These are phyloP conservation scores for Craterostigma plantagineum DNA, from an alignment of 257 asterid genomes.

Conservation along the genomic window DNA sequence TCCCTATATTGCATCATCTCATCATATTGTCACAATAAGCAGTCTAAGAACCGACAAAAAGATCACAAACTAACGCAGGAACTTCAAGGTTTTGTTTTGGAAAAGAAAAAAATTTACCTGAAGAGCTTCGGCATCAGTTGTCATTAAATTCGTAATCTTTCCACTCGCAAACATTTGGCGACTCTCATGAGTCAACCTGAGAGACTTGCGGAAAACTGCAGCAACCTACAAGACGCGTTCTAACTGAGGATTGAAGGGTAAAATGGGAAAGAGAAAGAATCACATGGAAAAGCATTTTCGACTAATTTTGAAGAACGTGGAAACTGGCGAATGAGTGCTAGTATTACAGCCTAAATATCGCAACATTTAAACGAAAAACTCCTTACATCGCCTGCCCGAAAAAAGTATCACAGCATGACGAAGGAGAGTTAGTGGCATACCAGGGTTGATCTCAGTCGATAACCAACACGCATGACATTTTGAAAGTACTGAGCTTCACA, in stretches of 20 bases:
- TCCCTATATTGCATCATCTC: neutral
- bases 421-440: constrained; percentile 25
- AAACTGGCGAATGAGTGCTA: too few species aligned
- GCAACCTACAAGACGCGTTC: constrained; percentile 41
- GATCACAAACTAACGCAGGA: constrained; percentile 4
- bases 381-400: too few species aligned
- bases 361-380: constrained; percentile 1
- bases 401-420: neutral
- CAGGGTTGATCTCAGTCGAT: constrained; percentile 77
- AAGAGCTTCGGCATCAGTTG: constrained; percentile 91
- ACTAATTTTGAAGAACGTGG: too few species aligned
- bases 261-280: too few species aligned
- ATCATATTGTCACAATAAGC: neutral
- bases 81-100: constrained; percentile 2
- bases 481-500: constrained; percentile 96
- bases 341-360: too few species aligned
- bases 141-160: constrained; percentile 81
- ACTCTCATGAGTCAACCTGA: constrained; percentile 85
- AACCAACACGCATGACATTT: constrained; percentile 96
- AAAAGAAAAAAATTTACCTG: constrained; percentile 34
- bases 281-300: too few species aligned
- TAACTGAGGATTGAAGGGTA: constrained; percentile 4
- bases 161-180: constrained; percentile 82
- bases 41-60: too few species aligned
- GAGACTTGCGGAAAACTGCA: constrained; percentile 78